Evolutionary conservation across 2,329 filamentous ascomycete genomes (phyloP), one percentile per base, ranked within the genome.

Genomic region (Paraconiothyrium sp.): DNA sequence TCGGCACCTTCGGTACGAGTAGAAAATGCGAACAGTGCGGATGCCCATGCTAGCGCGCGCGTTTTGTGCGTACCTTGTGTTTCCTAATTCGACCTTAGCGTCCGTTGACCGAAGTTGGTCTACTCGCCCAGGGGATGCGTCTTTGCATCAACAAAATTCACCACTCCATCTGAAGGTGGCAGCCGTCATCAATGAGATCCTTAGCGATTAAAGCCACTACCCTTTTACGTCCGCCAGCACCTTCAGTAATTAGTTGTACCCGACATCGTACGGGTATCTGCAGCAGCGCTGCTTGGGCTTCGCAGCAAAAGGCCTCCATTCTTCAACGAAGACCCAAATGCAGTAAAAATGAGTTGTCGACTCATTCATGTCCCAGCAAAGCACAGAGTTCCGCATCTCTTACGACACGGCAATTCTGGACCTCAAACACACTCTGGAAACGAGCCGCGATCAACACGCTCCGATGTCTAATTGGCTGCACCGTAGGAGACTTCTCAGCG

Each of bases 381-480:
- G n/a, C 20, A 2, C 7, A 6, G 6, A 24, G 2, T 24, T 13
- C 43, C n/a, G n/a, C 54, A 27, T 57, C 54, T n/a, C n/a, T 34
- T 0, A 30, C 30, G 14, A 13, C 20, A 48, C 20, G 35, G 6
- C 24, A 32, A 11, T 81, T 81, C 65, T 82, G 80, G 80, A 62
- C 66, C 3, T 78, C 70, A n/a, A 66, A 55, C 11, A 60, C 71
- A 11, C 72, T 77, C 0, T 88, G 85, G 85, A 78, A 74, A 30
- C 76, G 85, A n/a, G 83, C 85, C 0, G 76, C 77, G 0, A 69
- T 88, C 65, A 88, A 88, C 66, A 88, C 86, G 0, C 69, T 85
- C 3, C 83, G 85, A 7, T 88, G 86, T 61, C 78, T 88, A 1
- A 73, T 84, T 1, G 85, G 86, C 8, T 88, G 86, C 65, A 86